A percentile compares a stretch with the other conserved stretches of the same genome.
Evolutionary conservation across 2,329 filamentous ascomycete species (phyloP).

Genomic region (Penicillium sumatraense): DNA sequence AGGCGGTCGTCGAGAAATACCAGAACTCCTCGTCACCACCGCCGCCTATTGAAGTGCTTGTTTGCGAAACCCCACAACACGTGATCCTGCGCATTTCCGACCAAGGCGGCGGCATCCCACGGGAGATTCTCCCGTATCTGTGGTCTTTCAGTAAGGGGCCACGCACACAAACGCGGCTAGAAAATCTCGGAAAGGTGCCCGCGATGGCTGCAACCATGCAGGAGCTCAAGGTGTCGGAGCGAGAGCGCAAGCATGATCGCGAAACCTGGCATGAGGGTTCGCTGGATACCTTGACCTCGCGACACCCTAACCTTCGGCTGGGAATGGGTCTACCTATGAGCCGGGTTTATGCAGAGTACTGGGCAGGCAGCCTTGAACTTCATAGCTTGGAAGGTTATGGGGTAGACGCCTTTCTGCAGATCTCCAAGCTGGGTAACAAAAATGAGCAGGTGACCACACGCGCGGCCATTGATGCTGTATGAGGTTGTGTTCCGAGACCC

Average conservation of each 20-base stretch:
- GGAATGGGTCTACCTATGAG: slow-evolving; percentile 95
- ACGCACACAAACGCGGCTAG: slow-evolving; percentile 73
- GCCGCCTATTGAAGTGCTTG: slow-evolving; percentile 88
- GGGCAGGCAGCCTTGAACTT: slow-evolving; percentile 88
- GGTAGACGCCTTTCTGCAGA: slow-evolving; percentile 93
- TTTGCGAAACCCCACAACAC: slow-evolving; percentile 92
- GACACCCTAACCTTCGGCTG: slow-evolving; percentile 83
- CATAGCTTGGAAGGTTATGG: slow-evolving; percentile 96
- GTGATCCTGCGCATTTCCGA: slow-evolving; percentile 97
- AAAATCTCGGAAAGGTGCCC: slow-evolving; percentile 84
- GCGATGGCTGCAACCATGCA: slow-evolving; percentile 93
- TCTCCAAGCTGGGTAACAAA: slow-evolving; percentile 95
- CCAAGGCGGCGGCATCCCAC: slow-evolving; percentile 87
- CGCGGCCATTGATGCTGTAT: slow-evolving; percentile 78
- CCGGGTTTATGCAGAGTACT: slow-evolving; percentile 95
- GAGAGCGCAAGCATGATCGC: slow-evolving; percentile 30
- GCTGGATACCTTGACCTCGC: slow-evolving; percentile 76
- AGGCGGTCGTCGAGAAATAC: slow-evolving; percentile 82
- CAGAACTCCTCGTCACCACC: slow-evolving; percentile 55
- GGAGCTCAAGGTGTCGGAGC: slow-evolving; percentile 65
- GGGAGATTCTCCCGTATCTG: slow-evolving; percentile 81
- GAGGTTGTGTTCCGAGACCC: slow-evolving; percentile 23
- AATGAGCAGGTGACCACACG: slow-evolving; percentile 88
- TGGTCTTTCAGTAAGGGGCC: slow-evolving; percentile 98
- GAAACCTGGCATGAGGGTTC: slow-evolving; percentile 63